A percentile compares a stretch with the other conserved stretches of the same genome.
Conservation (phyloP, 2,329 filamentous ascomycete species). For the Exophiala xenobiotica region DNA sequence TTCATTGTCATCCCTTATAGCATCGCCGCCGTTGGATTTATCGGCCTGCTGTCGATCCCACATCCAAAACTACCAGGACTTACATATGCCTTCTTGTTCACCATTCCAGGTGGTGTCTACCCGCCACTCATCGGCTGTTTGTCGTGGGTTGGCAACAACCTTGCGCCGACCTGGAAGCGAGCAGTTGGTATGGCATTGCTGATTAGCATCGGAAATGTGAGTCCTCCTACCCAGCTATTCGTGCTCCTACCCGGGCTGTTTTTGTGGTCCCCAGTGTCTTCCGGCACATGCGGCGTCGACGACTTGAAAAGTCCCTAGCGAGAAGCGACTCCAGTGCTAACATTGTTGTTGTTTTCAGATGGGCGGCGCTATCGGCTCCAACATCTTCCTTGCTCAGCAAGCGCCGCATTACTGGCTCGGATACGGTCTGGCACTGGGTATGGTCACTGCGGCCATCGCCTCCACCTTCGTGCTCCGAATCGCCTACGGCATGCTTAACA, state of each 20-base stretch:
- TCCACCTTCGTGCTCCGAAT: constrained; percentile 13
- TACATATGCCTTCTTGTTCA: constrained; percentile 32
- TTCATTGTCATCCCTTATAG: constrained; percentile 38
- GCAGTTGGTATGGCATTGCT: constrained; percentile 65
- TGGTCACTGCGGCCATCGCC: constrained; percentile 10
- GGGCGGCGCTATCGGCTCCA: constrained; percentile 23
- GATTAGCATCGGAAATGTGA: constrained; percentile 56
- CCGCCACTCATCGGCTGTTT: constrained; percentile 45
- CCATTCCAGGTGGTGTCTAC: constrained; percentile 42
- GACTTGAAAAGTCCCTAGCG: background rate
- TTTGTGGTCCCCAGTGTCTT: background rate
- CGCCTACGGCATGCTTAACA: constrained; percentile 11
- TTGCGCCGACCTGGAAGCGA: constrained; percentile 56
- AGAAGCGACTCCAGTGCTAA: background rate
- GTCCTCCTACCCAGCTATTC: background rate
- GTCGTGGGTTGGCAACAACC: constrained; percentile 61
- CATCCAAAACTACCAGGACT: constrained; percentile 24
- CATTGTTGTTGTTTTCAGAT: background rate
- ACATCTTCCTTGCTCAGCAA: constrained; percentile 22
- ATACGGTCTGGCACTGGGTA: constrained; percentile 17
- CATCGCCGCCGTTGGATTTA: constrained; percentile 35
- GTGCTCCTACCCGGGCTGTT: too few relatives aligned
- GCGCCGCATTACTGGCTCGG: constrained; percentile 24
- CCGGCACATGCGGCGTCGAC: background rate
- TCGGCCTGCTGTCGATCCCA: constrained; percentile 33